Evolutionary conservation across 1,284 basidiomycete species (phyloP).

Genomic region (Rhizoctonia solani): DNA sequence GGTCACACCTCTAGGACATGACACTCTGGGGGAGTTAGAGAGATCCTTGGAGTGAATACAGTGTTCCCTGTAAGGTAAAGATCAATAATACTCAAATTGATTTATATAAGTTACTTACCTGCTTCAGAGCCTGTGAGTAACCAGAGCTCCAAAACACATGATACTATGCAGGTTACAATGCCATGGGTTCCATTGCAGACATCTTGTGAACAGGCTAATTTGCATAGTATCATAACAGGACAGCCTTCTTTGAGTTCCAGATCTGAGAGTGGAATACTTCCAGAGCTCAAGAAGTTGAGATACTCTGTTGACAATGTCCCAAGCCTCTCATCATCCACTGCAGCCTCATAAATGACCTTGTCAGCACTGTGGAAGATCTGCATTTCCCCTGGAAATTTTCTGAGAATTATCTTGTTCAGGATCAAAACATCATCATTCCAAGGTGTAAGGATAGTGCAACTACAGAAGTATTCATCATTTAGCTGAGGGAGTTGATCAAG

Average conservation of each 20-base stretch:
- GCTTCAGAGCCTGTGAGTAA: slow-evolving; percentile 44
- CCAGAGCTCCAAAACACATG: slow-evolving; percentile 43
- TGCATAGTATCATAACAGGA: slow-evolving; percentile 48
- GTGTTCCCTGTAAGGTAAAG: slow-evolving; percentile 25
- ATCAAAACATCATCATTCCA: slow-evolving; percentile 48
- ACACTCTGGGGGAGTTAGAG: slow-evolving; percentile 41
- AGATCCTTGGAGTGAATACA: slow-evolving; percentile 46
- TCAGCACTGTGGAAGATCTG: slow-evolving; percentile 44
- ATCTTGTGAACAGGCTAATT: slow-evolving; percentile 45
- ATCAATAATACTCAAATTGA: not conserved
- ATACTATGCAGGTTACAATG: slow-evolving; percentile 39
- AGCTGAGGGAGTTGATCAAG: slow-evolving; percentile 23
- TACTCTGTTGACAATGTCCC: slow-evolving; percentile 36
- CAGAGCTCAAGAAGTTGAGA: slow-evolving; percentile 42
- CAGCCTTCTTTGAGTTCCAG: slow-evolving; percentile 44
- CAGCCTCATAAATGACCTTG: slow-evolving; percentile 38
- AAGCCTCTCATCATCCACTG: slow-evolving; percentile 39
- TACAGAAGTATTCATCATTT: slow-evolving; percentile 45
- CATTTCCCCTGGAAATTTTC: slow-evolving; percentile 43
- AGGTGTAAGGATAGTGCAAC: slow-evolving; percentile 48
- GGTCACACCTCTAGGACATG: too few species aligned
- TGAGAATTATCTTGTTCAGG: slow-evolving; percentile 46
- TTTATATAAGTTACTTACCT: slow-evolving; percentile 39
- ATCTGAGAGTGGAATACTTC: slow-evolving; percentile 45
- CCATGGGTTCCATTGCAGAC: slow-evolving; percentile 49